phyloP scores from a whole-genome alignment of 2,329 filamentous ascomycete species.

The Beauveria rudraprayagi region DNA sequence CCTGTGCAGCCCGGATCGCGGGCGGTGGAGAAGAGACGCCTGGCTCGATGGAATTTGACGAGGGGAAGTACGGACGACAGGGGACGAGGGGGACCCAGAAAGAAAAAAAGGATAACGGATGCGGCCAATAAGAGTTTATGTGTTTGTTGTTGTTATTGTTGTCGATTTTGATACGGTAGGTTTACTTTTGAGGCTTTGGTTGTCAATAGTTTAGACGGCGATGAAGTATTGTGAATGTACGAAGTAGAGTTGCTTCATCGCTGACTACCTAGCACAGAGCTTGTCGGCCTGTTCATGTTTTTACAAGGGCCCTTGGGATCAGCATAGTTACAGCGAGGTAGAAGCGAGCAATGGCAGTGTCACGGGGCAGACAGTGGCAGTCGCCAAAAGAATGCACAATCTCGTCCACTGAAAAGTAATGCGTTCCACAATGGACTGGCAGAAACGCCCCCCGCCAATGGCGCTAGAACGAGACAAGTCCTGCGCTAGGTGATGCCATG shows the following conservation, averaged over 20 bases:
- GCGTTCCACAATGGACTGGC: background rate
- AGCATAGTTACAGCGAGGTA: background rate
- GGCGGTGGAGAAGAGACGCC: background rate
- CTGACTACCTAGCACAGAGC: background rate
- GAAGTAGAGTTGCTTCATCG: too few relatives aligned
- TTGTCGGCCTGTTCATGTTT: background rate
- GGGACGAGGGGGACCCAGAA: background rate
- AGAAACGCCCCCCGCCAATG: background rate
- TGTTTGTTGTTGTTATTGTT: background rate
- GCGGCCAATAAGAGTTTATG: background rate
- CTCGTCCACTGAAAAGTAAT: background rate
- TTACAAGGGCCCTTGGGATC: background rate
- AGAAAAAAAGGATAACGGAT: background rate
- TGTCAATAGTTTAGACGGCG: background rate
- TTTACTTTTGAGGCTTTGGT: background rate
- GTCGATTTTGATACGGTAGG: background rate
- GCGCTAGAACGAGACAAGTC: slow-evolving; percentile 8
- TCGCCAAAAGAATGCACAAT: background rate
- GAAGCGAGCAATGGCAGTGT: background rate
- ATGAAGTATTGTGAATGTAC: background rate
- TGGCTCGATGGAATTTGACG: slow-evolving; percentile 4
- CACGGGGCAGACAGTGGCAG: background rate
- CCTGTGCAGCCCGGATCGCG: slow-evolving; percentile 9
- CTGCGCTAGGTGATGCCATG: slow-evolving; percentile 2
- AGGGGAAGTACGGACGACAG: background rate